phyloP scores from a whole-genome alignment of 192 early-diverging fungal species.

The Umbelopsis ramanniana region DNA sequence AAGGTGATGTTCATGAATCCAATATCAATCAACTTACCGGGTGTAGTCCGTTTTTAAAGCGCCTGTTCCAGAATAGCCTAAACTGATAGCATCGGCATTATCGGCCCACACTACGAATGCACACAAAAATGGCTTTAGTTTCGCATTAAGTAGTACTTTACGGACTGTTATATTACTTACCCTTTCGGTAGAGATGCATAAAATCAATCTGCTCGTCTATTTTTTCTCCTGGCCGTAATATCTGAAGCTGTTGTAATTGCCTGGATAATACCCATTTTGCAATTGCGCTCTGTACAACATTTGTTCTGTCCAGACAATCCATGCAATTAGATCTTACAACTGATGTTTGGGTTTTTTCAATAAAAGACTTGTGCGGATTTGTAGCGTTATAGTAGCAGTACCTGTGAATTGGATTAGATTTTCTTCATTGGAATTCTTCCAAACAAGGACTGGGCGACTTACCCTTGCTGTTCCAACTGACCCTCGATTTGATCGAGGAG shows the following conservation, averaged over 20 bases:
- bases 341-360: slow-evolving; percentile 65
- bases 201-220: background rate
- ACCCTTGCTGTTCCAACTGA: slow-evolving; percentile 62
- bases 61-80: slow-evolving; percentile 92
- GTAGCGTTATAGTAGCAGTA: slow-evolving; percentile 57
- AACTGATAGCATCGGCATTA: slow-evolving; percentile 90
- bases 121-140: background rate
- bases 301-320: slow-evolving; percentile 99
- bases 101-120: slow-evolving; percentile 87
- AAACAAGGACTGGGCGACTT: slow-evolving; percentile 1
- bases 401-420: slow-evolving; percentile 35
- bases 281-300: slow-evolving; percentile 95
- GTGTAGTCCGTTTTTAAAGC: slow-evolving; percentile 98
- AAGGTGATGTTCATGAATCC: background rate
- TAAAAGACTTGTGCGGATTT: slow-evolving; percentile 35
- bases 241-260: slow-evolving; percentile 58
- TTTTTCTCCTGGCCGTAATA: background rate
- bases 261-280: slow-evolving; percentile 71
- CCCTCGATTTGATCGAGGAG: slow-evolving; percentile 79
- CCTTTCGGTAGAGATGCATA: slow-evolving; percentile 11
- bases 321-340: slow-evolving; percentile 97
- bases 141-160: no score
- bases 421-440: background rate
- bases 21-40: slow-evolving; percentile 42
- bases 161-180: background rate